Base-by-base conservation (phyloP, 805 yeast species). In the Debaryomyces prosopidis region DNA sequence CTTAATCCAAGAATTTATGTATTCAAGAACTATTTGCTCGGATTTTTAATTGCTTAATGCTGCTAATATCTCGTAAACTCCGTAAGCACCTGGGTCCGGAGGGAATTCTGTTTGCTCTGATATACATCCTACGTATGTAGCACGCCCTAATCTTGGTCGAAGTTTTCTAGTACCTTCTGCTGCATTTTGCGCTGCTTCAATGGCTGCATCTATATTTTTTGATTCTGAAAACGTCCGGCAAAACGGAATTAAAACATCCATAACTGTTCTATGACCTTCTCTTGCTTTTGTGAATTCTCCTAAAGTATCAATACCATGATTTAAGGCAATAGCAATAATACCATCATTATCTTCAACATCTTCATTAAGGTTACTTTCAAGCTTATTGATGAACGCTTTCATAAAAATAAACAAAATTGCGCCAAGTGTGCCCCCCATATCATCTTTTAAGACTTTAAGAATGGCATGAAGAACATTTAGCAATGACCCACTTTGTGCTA, bases 51-150 rank as follows among this genome's bases (percentile, higher is more conserved):
- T 12, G 7, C 41, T 20, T 36, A 65, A 53, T 9, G 68, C 68
- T 28, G 54, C 38, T 31, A 66, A 52, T 3, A 66, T 56, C 45
- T 65, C 70, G 46, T 67, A 66, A 16, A 67, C 60, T 23, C 70
- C 73, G 44, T 65, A 68, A 11, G 73, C 72, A 18, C 73, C 73
- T n/a, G 73, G 71, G 42, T 68, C 73, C 5, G 73, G 73, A 7
- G 69, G 69, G 42, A 65, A 63, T 26, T 55, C 66, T 1, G 37
- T 49, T 23, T 47, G 51, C 11, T 55, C 53, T 0, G 55, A 63
- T 15, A 57, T 51, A 10, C 61, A 58, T 15, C 71, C 73, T 39
- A 68, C 73, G 42, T 68, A 68, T 3, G 69, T 52, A 11, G 72
- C 73, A 46, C 73, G 56, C 10, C 73, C 73, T 10, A 68, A 52